Base-by-base conservation (phyloP, 2,329 filamentous ascomycete species). In the Cercospora citrullina region DNA sequence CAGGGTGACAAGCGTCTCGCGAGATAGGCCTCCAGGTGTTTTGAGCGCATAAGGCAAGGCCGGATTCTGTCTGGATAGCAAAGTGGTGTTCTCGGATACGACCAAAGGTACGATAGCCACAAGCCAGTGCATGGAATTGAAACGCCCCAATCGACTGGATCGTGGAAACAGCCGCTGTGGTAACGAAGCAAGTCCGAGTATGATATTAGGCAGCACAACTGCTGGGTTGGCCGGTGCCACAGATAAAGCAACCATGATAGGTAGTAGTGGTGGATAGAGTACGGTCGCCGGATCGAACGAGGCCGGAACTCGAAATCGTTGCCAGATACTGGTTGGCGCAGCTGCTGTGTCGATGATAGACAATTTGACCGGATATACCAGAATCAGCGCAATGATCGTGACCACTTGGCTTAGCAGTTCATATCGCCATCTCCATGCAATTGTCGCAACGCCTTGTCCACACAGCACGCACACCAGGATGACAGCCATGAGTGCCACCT, bases 211-310 rank as follows among this genome's bases (percentile, higher is more conserved):
- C 7, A 96, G 80, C 21, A 97, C 78, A 12, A 89, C 83, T 16
- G 84, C 83, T 3, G 86, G 83, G 57, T 87, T 87, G 60, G 86
- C 85, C 61, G 85, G 83, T 7, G 89, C 87, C 51, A 97, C 84
- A 9, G 94, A 89, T 4, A 95, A 82, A 1, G 93, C 89, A 30
- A 95, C 90, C 57, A 94, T 84, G 16, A 94, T 80, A 0, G 94
- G 92, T 31, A 97, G 84, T 2, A 89, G 80, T 5, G 90, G 86
- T 18, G 94, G 94, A 77, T 97, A 98, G 66, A 97, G 80, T n/a
- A 97, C 84, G 10, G 94, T 92, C 6, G 94, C 94, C 2, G 93
- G 94, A 76, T 98, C 94, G 79, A 97, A 96, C n/a, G 87, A 85
- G 4, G 88, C 82, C 0, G 93, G 93, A 42, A 97, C 82, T 48